Evolutionary conservation across 208 protist species (phyloP).

Genomic region (Jaenimonas drosophilae): DNA sequence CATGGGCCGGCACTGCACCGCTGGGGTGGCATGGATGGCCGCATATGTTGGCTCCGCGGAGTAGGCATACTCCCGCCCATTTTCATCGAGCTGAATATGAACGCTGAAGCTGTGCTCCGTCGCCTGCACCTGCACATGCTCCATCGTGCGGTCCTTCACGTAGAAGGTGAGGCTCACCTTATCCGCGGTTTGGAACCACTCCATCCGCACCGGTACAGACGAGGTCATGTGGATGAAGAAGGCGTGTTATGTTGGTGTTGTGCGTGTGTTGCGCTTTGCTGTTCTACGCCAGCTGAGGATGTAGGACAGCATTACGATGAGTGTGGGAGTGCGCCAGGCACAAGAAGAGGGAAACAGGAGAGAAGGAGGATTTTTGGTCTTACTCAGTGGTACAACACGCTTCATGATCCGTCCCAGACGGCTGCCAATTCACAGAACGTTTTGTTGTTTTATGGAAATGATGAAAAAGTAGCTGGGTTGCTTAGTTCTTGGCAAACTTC

Average conservation of each 20-base stretch:
- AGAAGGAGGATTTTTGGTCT: slow-evolving; percentile 1
- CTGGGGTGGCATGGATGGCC: slow-evolving; percentile 10
- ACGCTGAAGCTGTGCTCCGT: slow-evolving; percentile 29
- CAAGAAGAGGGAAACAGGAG: not conserved
- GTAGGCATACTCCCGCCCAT: slow-evolving; percentile 63
- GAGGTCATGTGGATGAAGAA: slow-evolving; percentile 27
- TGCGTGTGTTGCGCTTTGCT: slow-evolving; percentile 6
- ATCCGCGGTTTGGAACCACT: slow-evolving; percentile 84
- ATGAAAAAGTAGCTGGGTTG: no score
- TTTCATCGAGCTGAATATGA: slow-evolving; percentile 42
- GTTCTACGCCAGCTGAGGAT: not conserved
- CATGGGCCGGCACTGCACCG: slow-evolving; percentile 58
- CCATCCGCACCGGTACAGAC: slow-evolving; percentile 47
- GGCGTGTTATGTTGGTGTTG: slow-evolving; percentile 15
- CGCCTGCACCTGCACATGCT: slow-evolving; percentile 42
- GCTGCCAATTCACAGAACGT: no score
- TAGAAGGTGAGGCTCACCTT: slow-evolving; percentile 77
- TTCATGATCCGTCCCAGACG: not conserved
- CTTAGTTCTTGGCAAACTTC: slow-evolving; percentile 63
- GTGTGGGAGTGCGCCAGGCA: not conserved
- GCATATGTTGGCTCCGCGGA: slow-evolving; percentile 56
- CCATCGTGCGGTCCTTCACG: slow-evolving; percentile 50
- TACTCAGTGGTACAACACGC: not conserved
- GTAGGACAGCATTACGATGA: not conserved
- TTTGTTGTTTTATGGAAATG: no score